These are phyloP conservation scores for Metschnikowia aberdeeniae DNA, from an alignment of 805 yeast species.

Conservation along the genomic window DNA sequence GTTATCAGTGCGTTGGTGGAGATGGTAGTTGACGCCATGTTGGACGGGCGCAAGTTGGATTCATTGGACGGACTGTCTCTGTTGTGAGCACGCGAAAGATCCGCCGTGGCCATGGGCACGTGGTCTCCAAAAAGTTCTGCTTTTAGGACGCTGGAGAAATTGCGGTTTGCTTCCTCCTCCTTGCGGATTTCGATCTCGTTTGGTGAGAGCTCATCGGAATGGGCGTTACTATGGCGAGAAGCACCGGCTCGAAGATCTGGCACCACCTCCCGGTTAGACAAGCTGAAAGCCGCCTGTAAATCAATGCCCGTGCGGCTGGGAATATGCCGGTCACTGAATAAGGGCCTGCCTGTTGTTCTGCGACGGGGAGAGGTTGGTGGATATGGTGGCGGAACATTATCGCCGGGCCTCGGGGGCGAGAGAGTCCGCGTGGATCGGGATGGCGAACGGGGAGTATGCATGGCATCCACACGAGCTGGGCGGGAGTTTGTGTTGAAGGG, in stretches of 20 bases:
- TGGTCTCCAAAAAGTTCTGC: slow-evolving; percentile 91
- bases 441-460: slow-evolving; percentile 40
- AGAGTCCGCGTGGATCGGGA: slow-evolving; percentile 36
- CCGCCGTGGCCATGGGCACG: slow-evolving; percentile 52
- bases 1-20: slow-evolving; percentile 16
- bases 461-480: not conserved
- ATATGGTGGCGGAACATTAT: slow-evolving; percentile 14
- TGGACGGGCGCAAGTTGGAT: slow-evolving; percentile 6
- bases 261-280: slow-evolving; percentile 43
- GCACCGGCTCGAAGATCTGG: slow-evolving; percentile 28
- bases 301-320: slow-evolving; percentile 86
- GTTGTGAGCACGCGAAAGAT: slow-evolving; percentile 17
- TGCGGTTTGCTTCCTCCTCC: slow-evolving; percentile 80
- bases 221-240: slow-evolving; percentile 1
- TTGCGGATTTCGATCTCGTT: slow-evolving; percentile 64
- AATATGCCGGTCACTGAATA: slow-evolving; percentile 80
- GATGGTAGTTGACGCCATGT: slow-evolving; percentile 6
- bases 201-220: slow-evolving; percentile 27
- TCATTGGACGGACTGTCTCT: slow-evolving; percentile 6
- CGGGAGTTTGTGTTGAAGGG: slow-evolving; percentile 5
- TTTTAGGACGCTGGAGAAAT: slow-evolving; percentile 79
- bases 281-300: slow-evolving; percentile 76
- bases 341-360: slow-evolving; percentile 42
- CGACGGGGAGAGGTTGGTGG: slow-evolving; percentile 45
- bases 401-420: slow-evolving; percentile 37